phyloP scores from a whole-genome alignment of 208 protist species.

The Leishmania major region DNA sequence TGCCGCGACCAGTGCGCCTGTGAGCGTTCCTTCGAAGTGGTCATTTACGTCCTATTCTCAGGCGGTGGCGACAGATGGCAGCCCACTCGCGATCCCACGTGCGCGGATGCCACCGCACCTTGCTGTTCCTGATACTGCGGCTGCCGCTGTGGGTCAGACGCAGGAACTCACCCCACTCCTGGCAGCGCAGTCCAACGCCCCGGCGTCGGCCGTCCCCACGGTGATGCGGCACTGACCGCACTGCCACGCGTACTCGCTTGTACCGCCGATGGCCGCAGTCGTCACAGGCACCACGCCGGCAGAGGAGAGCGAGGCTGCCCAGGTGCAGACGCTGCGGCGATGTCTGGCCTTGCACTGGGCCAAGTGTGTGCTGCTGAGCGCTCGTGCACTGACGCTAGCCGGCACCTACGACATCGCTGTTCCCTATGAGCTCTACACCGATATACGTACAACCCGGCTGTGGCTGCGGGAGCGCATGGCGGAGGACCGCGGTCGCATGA shows the following conservation, averaged over 20 bases:
- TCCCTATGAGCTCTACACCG: constrained; percentile 46
- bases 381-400: constrained; percentile 40
- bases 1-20: no score
- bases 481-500: constrained; percentile 23
- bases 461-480: constrained; percentile 37
- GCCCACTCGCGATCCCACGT: no score
- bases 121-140: no score
- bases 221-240: constrained; percentile 15
- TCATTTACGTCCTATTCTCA: constrained; percentile 16
- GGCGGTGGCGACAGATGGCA: background rate
- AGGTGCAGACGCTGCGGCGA: constrained; percentile 46
- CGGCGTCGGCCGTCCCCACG: constrained; percentile 6
- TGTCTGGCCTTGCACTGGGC: constrained; percentile 55
- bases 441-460: constrained; percentile 30
- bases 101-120: no score
- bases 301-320: constrained; percentile 33
- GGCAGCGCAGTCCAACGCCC: constrained; percentile 17
- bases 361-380: constrained; percentile 58
- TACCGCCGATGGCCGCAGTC: constrained; percentile 20
- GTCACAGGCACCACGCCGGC: constrained; percentile 45
- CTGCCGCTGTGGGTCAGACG: background rate
- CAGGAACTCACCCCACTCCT: constrained; percentile 7
- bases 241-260: constrained; percentile 23
- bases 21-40: background rate
- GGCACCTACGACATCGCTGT: constrained; percentile 41